Conservation (phyloP, 225 moss, liverwort and hornwort genomes). For the Pseudisothecium myosuroides region DNA sequence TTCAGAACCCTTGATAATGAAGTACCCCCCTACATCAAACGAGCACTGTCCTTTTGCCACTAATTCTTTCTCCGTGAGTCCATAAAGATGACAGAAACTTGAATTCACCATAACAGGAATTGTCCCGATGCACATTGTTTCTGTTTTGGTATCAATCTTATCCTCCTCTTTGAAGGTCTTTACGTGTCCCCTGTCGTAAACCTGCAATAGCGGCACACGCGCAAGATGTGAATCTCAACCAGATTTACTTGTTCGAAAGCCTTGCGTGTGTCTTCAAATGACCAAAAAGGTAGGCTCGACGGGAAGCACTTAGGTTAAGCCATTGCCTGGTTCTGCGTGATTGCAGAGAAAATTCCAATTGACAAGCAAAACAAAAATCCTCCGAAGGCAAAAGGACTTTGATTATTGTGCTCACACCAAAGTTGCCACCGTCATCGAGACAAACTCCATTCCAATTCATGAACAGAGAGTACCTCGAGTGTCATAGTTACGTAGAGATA, state of each 20-base stretch:
- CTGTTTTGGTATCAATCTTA: constrained; percentile 9
- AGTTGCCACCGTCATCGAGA: background rate
- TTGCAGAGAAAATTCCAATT: background rate
- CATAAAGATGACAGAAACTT: constrained; percentile 59
- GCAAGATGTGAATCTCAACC: background rate
- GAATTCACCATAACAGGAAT: constrained; percentile 89
- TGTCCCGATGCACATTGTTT: constrained; percentile 52
- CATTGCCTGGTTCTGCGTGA: background rate
- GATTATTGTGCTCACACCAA: background rate
- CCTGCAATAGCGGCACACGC: background rate
- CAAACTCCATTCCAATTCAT: background rate
- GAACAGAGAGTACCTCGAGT: constrained; percentile 34
- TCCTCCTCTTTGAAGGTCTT: constrained; percentile 1
- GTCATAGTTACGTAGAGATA: constrained; percentile 45
- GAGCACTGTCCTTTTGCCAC: constrained; percentile 50
- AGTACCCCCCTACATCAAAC: constrained; percentile 71
- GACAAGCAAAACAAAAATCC: background rate
- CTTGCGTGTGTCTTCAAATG: background rate
- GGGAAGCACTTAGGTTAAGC: background rate
- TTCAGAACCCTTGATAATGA: constrained; percentile 83
- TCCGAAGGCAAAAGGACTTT: background rate
- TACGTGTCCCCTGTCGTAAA: constrained; percentile 6
- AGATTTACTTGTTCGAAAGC: background rate
- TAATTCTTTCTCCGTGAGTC: constrained; percentile 4
- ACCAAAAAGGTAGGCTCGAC: background rate